These are phyloP conservation scores for Skeletonema costatum DNA, from an alignment of 108 stramenopile genomes.

Conservation along the genomic window DNA sequence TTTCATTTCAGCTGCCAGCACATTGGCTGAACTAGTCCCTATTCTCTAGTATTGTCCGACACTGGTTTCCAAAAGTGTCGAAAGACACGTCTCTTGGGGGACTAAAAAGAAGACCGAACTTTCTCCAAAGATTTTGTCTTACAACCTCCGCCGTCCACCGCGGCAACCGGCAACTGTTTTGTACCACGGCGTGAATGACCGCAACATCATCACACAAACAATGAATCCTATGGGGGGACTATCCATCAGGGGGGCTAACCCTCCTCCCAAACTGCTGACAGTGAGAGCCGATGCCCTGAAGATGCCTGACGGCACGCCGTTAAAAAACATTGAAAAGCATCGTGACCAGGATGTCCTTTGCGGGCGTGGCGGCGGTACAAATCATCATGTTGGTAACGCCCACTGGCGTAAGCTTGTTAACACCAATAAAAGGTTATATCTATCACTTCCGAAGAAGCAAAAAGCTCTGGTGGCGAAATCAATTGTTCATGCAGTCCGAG, in stretches of 20 bases:
- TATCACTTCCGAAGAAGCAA: conserved; percentile 74
- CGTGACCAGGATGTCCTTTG: conserved; percentile 43
- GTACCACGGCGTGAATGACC: too few relatives aligned
- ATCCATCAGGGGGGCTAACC: neutral
- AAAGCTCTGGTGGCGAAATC: conserved; percentile 68
- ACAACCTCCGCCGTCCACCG: too few relatives aligned
- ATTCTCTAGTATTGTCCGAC: too few relatives aligned
- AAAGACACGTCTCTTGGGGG: too few relatives aligned
- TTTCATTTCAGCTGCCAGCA: too few relatives aligned
- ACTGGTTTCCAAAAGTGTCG: too few relatives aligned
- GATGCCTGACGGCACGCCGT: neutral
- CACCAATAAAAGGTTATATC: conserved; percentile 74
- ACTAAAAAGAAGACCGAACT: too few relatives aligned
- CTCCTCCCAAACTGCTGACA: neutral
- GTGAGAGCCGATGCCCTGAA: neutral
- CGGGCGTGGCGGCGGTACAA: conserved; percentile 52
- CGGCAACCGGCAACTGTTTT: too few relatives aligned
- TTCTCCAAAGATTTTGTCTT: too few relatives aligned
- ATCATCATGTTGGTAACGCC: conserved; percentile 55
- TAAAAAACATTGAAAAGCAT: conserved; percentile 6
- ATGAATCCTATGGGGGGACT: neutral
- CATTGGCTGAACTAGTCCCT: too few relatives aligned
- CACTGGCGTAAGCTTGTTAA: conserved; percentile 76
- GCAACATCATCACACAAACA: neutral
- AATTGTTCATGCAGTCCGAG: conserved; percentile 68